A percentile compares a stretch with the other conserved stretches of the same genome.
phyloP scores from a whole-genome alignment of 345 rosid species.

The Linum usitatissimum region DNA sequence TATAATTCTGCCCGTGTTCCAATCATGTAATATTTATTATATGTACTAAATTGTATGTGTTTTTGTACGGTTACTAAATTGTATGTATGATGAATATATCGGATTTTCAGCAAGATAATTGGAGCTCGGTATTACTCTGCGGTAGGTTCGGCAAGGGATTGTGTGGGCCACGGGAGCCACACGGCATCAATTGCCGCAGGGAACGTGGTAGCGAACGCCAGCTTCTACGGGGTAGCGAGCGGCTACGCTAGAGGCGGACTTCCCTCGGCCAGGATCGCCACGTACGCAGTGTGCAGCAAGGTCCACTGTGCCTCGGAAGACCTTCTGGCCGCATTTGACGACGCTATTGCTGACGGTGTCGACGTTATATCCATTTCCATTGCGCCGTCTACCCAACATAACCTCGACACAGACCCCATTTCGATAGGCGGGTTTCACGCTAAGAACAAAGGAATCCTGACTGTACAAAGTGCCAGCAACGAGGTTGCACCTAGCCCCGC shows the following conservation, averaged over 20 bases:
- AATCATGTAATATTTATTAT: too few relatives aligned
- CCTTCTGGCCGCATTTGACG: conserved; percentile 43
- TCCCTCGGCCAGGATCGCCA: conserved; percentile 47
- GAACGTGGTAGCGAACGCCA: conserved; percentile 23
- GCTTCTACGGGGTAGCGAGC: conserved; percentile 35
- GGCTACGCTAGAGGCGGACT: conserved; percentile 57
- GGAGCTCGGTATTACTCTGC: conserved; percentile 32
- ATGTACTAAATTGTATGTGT: too few relatives aligned
- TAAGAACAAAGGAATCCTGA: conserved; percentile 37
- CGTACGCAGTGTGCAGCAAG: conserved; percentile 26
- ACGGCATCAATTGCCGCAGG: conserved; percentile 68
- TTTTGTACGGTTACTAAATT: too few relatives aligned
- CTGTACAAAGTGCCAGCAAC: conserved; percentile 33
- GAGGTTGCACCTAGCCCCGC: neutral
- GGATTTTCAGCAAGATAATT: conserved; percentile 24
- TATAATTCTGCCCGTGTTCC: too few relatives aligned
- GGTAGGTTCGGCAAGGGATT: conserved; percentile 19
- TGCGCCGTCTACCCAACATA: rapidly evolving
- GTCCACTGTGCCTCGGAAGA: neutral
- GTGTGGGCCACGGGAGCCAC: conserved; percentile 24
- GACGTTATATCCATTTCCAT: conserved; percentile 33
- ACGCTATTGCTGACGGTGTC: conserved; percentile 56
- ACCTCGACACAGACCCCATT: conserved; percentile 9
- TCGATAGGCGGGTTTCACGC: conserved; percentile 50
- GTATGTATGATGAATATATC: too few relatives aligned